Base-by-base conservation (phyloP, 2,329 filamentous ascomycete genomes). In the Xylariaceae sp. region DNA sequence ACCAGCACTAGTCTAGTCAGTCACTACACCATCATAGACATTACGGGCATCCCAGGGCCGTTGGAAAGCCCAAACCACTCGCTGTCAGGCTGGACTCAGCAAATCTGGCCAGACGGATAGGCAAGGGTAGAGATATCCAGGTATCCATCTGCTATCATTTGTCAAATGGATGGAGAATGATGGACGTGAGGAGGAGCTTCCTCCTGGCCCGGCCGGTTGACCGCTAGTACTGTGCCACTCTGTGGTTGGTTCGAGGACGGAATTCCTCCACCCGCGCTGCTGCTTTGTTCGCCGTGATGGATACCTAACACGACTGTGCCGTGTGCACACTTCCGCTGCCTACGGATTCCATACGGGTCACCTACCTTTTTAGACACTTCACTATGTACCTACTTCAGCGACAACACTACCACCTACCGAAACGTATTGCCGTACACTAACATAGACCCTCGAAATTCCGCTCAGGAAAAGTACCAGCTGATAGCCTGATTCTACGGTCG, bases 151-250 rank as follows among this genome's bases (percentile, higher is more conserved):
- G 11, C 41, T 45, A 45, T 45, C 41, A 41, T 45, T n/a, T 35
- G 47, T 39, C 53, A n/a, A 17, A 55, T 55, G 39, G 30, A 52
- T 2, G 23, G 23, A 30, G 23, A 30, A 4, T 30, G 23, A 30
- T 30, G 23, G 17, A 47, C 30, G 30, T 15, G 11, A n/a, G 41
- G 39, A 51, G 10, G 50, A 57, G 57, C 47, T 53, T 51, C 51
- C 52, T 56, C 23, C 23, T 56, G 45, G 44, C 45, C 49, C 15
- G 49, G 18, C 8, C 13, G 52, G 15, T 35, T 55, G 55, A 57
- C 55, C 57, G 60, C 60, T 54, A 60, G 23, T 30, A 30, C 47
- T 45, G 41, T 45, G 41, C 60, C 58, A 53, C 57, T 62, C 55
- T 60, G 44, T 55, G 17, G 39, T 55, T 49, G 54, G 48, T 39